Evolutionary conservation across 371 early-diverging fungal species (phyloP), one percentile per base, ranked within the genome.

Genomic region (Circinella umbellata): DNA sequence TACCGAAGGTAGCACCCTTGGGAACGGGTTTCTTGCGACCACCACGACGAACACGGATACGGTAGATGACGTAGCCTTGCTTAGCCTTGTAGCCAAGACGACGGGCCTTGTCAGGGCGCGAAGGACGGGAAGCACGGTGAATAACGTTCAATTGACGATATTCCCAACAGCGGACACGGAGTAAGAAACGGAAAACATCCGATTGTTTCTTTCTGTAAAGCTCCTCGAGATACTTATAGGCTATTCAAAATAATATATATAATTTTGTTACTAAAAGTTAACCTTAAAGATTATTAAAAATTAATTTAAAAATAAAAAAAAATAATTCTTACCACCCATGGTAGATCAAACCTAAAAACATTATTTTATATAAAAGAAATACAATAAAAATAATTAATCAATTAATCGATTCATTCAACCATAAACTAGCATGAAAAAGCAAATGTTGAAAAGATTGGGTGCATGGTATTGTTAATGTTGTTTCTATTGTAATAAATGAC

Each of bases 51-150:
- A 99, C 95, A 78, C 99, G 96, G 82, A 98, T 91, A 76, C 98
- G 92, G 94, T 96, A 99, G 88, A 98, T 91, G 74, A 96, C 95
- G 83, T 93, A 96, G 75, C 99, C 99, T 87, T 96, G 96, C 92
- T 98, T 99, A 83, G 97, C 97, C 87, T 97, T 98, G 94, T 99
- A 99, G 67, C 99, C 99, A 69, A 99, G 90, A 77, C 96, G 96
- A 79, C 99, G 94, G 66, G 99, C 99, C 93, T 98, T 98, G 86
- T 99, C 99, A 72, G 98, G 97, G 84, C 98, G 98, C 69, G 98
- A 95, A 62, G 99, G 98, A 80, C 98, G 95, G 65, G 96, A 95
- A 64, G 98, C 98, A 77, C 98, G 94, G 91, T 98, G 98, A 79
- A 99, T 93, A 69, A 93, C 95, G 84, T 95, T 94, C 84, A 96